Percentiles rank a stretch among this genome's conserved stretches.
Conservation (phyloP, 2,329 filamentous ascomycete species). For the Hypomyces perniciosus region DNA sequence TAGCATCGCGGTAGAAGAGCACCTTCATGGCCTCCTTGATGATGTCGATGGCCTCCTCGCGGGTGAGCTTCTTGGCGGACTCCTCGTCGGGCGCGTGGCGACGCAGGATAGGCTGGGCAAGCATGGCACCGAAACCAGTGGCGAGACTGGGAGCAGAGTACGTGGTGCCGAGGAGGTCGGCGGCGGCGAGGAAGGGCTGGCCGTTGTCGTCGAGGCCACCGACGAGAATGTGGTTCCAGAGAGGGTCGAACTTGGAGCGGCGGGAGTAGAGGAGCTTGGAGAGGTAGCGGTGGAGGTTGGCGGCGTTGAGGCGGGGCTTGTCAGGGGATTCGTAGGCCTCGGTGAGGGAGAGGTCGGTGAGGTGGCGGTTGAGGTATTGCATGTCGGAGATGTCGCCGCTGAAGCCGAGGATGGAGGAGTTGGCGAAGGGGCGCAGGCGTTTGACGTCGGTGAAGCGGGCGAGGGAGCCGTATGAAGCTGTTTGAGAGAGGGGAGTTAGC, state of each 20-base stretch:
- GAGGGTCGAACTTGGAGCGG: slow-evolving; percentile 89
- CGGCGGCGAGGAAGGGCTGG: slow-evolving; percentile 83
- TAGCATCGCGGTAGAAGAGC: slow-evolving; percentile 91
- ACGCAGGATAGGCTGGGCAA: slow-evolving; percentile 88
- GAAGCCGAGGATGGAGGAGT: slow-evolving; percentile 81
- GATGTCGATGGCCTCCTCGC: slow-evolving; percentile 72
- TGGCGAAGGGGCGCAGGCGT: slow-evolving; percentile 84
- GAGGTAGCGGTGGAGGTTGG: slow-evolving; percentile 95
- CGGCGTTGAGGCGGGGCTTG: slow-evolving; percentile 63
- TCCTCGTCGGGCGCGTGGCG: slow-evolving; percentile 78
- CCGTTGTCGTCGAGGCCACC: slow-evolving; percentile 75
- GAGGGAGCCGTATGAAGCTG: slow-evolving; percentile 94
- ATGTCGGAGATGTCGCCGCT: slow-evolving; percentile 97
- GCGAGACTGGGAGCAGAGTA: slow-evolving; percentile 84
- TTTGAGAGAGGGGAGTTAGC: neutral
- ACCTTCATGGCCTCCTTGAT: slow-evolving; percentile 98
- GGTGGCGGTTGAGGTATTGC: slow-evolving; percentile 94
- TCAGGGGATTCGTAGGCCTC: slow-evolving; percentile 67
- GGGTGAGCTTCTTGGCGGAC: slow-evolving; percentile 61
- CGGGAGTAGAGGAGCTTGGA: slow-evolving; percentile 94
- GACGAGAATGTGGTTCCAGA: slow-evolving; percentile 95
- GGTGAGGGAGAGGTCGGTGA: slow-evolving; percentile 74
- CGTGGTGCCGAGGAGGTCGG: slow-evolving; percentile 88
- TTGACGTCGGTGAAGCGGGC: slow-evolving; percentile 96
- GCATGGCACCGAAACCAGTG: slow-evolving; percentile 87